phyloP scores from a whole-genome alignment of 345 rosid species.

The Pistacia atlantica region DNA sequence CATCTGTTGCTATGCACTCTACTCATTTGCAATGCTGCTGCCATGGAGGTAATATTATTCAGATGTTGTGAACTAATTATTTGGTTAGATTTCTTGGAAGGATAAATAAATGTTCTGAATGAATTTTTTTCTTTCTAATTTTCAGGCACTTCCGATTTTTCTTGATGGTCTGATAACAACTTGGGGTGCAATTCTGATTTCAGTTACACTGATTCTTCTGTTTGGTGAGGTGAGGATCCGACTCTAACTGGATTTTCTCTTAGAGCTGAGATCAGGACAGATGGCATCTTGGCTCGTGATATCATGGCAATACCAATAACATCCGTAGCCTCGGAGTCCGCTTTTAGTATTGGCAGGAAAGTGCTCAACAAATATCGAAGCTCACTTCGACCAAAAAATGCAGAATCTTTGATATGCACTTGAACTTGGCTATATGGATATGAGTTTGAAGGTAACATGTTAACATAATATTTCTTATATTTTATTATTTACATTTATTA shows the following conservation, averaged over 20 bases:
- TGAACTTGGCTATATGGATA: too few species aligned
- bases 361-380: too few species aligned
- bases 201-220: constrained; percentile 90
- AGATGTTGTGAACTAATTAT: background rate
- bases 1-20: constrained; percentile 88
- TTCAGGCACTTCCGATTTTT: constrained; percentile 91
- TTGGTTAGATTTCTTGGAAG: background rate
- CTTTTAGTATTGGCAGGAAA: too few species aligned
- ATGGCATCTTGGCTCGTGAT: too few species aligned
- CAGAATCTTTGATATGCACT: too few species aligned
- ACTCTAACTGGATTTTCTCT: background rate
- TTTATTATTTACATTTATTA: too few species aligned
- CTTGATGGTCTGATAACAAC: constrained; percentile 82
- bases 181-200: constrained; percentile 88
- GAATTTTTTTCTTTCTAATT: background rate
- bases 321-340: too few species aligned
- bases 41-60: constrained; percentile 78
- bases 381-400: too few species aligned
- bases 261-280: background rate
- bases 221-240: constrained; percentile 88
- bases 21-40: constrained; percentile 92
- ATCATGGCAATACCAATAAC: too few species aligned
- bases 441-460: too few species aligned
- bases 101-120: background rate
- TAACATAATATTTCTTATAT: too few species aligned